phyloP scores from a whole-genome alignment of 441 rosid genomes.

The Euphorbia celastroides region DNA sequence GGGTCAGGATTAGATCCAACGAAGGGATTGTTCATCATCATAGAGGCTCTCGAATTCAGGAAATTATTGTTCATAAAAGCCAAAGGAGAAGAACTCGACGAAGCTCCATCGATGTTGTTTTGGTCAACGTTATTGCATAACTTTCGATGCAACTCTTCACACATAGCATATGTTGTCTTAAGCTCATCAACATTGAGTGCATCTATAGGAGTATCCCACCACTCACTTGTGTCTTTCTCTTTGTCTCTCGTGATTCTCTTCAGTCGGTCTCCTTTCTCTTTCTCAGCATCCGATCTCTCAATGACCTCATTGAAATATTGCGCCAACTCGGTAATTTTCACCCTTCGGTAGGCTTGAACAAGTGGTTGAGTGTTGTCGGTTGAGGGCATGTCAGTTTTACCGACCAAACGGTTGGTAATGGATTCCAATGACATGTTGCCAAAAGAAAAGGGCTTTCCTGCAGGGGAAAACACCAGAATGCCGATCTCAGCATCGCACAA shows the following conservation, averaged over 20 bases:
- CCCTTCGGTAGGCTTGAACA: conserved; percentile 16
- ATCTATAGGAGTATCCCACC: conserved; percentile 26
- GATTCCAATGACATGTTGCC: conserved; percentile 25
- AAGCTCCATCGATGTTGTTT: neutral
- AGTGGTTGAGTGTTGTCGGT: conserved; percentile 8
- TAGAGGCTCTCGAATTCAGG: neutral
- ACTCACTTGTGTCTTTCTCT: neutral
- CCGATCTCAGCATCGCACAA: conserved; percentile 26
- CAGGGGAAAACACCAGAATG: conserved; percentile 22
- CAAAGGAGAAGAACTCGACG: neutral
- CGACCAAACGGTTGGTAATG: conserved; percentile 17
- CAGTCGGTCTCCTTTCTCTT: conserved; percentile 10
- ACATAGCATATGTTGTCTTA: neutral
- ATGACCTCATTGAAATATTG: conserved; percentile 9
- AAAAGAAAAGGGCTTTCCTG: conserved; percentile 29
- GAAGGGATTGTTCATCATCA: neutral
- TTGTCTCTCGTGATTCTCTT: neutral
- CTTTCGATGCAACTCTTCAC: conserved; percentile 11
- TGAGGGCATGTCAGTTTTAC: neutral
- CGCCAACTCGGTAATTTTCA: conserved; percentile 17
- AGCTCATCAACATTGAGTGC: conserved; percentile 17
- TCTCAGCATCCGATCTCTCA: conserved; percentile 13
- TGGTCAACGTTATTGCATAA: neutral
- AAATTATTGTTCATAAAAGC: neutral
- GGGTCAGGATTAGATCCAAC: neutral